Evolutionary conservation across 1,284 basidiomycete species (phyloP), one percentile per base, ranked within the genome.

Genomic region (Cystobasidium pallidum): DNA sequence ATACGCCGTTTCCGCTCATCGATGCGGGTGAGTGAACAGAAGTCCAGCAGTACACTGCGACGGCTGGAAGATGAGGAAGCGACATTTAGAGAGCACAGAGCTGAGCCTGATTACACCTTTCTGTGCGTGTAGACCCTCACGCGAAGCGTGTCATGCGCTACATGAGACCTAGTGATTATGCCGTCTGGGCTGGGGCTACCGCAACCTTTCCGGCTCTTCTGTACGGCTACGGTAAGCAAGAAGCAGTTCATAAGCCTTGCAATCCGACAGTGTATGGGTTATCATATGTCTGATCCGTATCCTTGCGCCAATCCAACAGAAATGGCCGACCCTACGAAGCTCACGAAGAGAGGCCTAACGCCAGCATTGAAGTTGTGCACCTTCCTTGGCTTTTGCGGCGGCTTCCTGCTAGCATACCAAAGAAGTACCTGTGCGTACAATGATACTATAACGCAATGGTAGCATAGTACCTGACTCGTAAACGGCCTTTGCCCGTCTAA

Each of bases 341-440:
- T 75, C 34, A 43, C 41, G 19, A 74, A 66, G 13, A 63, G 32
- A 52, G 75, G 73, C 61, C 51, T 78, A 13, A 61, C 75, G 77
- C 81, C 68, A 74, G 83, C 78, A 62, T 83, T 80, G 79, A 84
- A 79, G 76, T 83, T 80, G 77, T 85, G 77, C 79, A 85, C 77
- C 64, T 89, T 79, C 82, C 89, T 82, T 85, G 95, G 80, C 84
- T 91, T 85, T 78, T 78, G 87, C 65, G 94, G 91, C 45, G 95
- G 95, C 8, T 99, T 98, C 86, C 81, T 98, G 78, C 82, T 95
- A 70, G 93, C 95, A 21, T 98, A 98, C 84, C 93, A 96, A 82
- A 86, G 89, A 68, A 92, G 91, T 47, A 89, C 88, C 77, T 85
- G 92, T 93, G 80, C 81, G 91, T 85, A 21, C n/a, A 34, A 49